Evolutionary conservation across 2,329 filamentous ascomycete species (phyloP), one percentile per base, ranked within the genome.

Genomic region (Colletotrichum sp.): DNA sequence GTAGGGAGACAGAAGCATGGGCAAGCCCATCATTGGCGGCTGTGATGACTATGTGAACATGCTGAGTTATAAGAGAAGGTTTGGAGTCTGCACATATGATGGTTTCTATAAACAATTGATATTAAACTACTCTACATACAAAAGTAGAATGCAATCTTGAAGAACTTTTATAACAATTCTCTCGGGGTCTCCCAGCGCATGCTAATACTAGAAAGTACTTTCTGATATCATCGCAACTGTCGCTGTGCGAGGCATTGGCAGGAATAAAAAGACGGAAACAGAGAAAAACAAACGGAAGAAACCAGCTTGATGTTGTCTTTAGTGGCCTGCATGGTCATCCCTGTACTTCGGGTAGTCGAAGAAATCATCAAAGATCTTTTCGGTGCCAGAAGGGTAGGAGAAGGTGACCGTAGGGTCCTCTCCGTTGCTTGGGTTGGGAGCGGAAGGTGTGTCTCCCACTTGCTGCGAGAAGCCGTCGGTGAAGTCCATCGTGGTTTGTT

Each of bases 251-350:
- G 10, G 43, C 9, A 21, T 52, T 21, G n/a, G 4, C 43, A 52
- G 43, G 43, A 21, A 52, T 52, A 24, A 52, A 2, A 21, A 1
- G 12, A 52, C n/a, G 10, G 43, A 7, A 52, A 24, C 12, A 18
- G 10, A 24, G 8, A 4, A 4, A 21, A 52, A 21, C 12, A 2
- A 2, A 52, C n/a, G 6, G n/a, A 7, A 21, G 10, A 21, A 13
- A 13, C n/a, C n/a, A 52, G n/a, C n/a, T 4, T 0, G 0, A 24
- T 13, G n/a, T 6, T 52, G n/a, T n/a, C 4, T 13, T 21, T 7
- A 52, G 43, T 13, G 43, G 43, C n/a, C 43, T 21, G n/a, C n/a
- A 13, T 21, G 43, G n/a, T 52, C 43, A 52, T 52, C n/a, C 6
- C 43, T 52, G 43, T 52, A 52, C n/a, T 52, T 52, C n/a, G 18